Conservation (phyloP, 176 grass and related monocot species). For the Carex scoparia region DNA sequence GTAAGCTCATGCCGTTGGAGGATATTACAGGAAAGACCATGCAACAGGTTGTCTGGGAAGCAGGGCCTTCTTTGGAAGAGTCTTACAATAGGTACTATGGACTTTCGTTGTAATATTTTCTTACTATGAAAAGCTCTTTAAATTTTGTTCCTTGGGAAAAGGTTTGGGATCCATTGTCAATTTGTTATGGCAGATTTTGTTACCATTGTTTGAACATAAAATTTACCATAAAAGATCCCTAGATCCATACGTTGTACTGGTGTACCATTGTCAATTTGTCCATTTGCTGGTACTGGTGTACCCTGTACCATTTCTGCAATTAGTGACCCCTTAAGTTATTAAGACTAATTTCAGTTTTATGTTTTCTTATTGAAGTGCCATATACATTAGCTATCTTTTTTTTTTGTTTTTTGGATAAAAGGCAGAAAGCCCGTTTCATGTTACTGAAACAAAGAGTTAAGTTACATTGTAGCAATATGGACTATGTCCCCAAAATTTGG, state of each 20-base stretch:
- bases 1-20: conserved; percentile 93
- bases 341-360: neutral
- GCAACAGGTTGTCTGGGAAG: conserved; percentile 78
- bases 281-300: neutral
- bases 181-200: neutral
- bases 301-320: neutral
- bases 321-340: neutral
- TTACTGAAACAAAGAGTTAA: too few relatives aligned
- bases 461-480: too few relatives aligned
- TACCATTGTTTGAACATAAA: neutral
- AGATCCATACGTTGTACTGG: too few relatives aligned
- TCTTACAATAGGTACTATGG: conserved; percentile 46
- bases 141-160: neutral
- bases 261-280: neutral
- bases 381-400: neutral
- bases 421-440: too few relatives aligned
- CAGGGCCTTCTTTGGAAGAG: conserved; percentile 51
- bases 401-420: too few relatives aligned
- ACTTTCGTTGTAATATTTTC: neutral
- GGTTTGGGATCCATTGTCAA: neutral
- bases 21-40: conserved; percentile 92
- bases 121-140: neutral
- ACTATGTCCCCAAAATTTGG: too few relatives aligned
- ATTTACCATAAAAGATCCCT: too few relatives aligned
- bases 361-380: neutral